Conservation (phyloP, 2,329 filamentous ascomycete species). For the Didymella exigua region DNA sequence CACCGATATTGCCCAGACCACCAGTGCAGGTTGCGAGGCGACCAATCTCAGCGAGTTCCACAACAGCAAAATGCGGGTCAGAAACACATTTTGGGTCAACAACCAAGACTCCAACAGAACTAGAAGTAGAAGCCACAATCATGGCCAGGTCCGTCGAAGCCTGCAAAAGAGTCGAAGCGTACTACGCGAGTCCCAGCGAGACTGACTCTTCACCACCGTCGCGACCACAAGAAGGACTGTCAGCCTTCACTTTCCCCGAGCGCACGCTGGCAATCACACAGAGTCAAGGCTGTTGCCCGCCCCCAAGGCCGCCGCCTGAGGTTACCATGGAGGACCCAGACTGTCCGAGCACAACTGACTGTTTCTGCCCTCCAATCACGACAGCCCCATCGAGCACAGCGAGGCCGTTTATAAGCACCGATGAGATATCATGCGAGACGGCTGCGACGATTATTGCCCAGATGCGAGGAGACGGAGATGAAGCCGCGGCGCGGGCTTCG, state of each 20-base stretch:
- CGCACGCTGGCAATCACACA: neutral
- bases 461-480: slow-evolving; percentile 35
- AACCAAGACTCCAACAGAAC: neutral
- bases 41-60: neutral
- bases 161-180: slow-evolving; percentile 1
- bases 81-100: neutral
- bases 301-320: neutral
- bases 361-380: slow-evolving; percentile 28
- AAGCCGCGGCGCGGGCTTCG: slow-evolving; percentile 23
- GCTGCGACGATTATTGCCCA: slow-evolving; percentile 37
- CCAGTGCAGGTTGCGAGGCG: neutral
- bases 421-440: slow-evolving; percentile 37
- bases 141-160: neutral
- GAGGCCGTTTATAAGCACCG: neutral
- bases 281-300: slow-evolving; percentile 9
- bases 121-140: neutral
- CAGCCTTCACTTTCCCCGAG: neutral
- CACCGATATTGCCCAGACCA: neutral
- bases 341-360: slow-evolving; percentile 25
- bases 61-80: neutral
- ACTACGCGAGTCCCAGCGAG: slow-evolving; percentile 11
- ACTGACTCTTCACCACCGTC: slow-evolving; percentile 6
- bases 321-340: slow-evolving; percentile 12
- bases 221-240: neutral
- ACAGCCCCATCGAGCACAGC: neutral